Conservation (phyloP, 2,329 filamentous ascomycete species). For the Zymoseptoria pseudotritici region DNA sequence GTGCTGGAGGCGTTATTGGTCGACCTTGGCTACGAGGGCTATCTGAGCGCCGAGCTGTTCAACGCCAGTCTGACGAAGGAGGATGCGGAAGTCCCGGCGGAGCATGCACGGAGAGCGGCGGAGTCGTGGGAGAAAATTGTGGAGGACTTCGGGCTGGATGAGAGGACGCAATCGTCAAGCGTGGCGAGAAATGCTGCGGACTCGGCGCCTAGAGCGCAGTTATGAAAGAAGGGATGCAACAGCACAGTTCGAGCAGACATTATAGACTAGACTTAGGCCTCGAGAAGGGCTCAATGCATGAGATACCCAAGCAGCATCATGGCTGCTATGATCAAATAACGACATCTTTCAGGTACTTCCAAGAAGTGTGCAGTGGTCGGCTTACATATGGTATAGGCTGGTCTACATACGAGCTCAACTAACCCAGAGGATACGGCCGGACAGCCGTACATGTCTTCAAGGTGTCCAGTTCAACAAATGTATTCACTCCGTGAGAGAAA, state of each 20-base stretch:
- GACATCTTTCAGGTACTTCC: background rate
- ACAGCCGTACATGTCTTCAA: too few relatives aligned
- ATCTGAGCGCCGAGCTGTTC: conserved; percentile 67
- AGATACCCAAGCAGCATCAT: background rate
- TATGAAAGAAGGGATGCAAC: background rate
- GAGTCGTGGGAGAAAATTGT: conserved; percentile 46
- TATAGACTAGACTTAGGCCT: background rate
- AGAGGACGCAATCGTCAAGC: background rate
- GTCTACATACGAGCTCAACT: too few relatives aligned
- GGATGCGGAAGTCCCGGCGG: conserved; percentile 46
- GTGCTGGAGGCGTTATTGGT: conserved; percentile 56
- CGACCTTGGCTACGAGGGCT: conserved; percentile 59
- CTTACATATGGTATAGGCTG: too few relatives aligned
- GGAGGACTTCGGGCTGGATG: conserved; percentile 25
- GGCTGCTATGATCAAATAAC: background rate
- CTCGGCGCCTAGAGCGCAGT: background rate
- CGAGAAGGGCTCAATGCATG: background rate
- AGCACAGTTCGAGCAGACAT: background rate
- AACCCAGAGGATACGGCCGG: too few relatives aligned
- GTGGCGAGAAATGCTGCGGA: background rate
- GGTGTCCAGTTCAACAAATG: too few relatives aligned
- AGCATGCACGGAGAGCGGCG: conserved; percentile 47
- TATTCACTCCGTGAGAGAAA: too few relatives aligned
- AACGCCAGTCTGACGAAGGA: conserved; percentile 51
- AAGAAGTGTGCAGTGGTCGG: too few relatives aligned